These are phyloP conservation scores for Laguncularia racemosa DNA, from an alignment of 345 rosid species.

Conservation along the genomic window DNA sequence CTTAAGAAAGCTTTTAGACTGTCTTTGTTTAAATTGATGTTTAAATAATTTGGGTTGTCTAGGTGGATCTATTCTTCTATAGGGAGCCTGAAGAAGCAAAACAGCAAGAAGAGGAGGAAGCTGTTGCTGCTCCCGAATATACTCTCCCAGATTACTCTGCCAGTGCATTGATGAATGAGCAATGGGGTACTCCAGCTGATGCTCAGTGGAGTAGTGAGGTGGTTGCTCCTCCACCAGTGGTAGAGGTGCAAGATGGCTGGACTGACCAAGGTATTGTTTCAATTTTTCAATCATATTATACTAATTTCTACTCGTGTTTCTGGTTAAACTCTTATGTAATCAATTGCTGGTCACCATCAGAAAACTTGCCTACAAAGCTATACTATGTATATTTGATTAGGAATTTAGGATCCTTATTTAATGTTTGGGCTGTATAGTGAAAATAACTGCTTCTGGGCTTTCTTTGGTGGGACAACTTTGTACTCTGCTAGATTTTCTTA, in stretches of 20 bases:
- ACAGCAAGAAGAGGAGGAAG: constrained; percentile 55
- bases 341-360: too few species aligned
- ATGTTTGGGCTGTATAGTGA: too few species aligned
- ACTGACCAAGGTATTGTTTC: constrained; percentile 23
- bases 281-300: too few species aligned
- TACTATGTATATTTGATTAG: too few species aligned
- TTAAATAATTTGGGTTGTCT: constrained; percentile 6
- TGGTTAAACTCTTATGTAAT: too few species aligned
- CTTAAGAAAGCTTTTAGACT: constrained; percentile 1
- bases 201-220: constrained; percentile 55
- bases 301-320: too few species aligned
- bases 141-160: constrained; percentile 27
- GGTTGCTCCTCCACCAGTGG: constrained; percentile 42
- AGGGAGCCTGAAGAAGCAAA: constrained; percentile 74
- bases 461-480: too few species aligned
- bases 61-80: constrained; percentile 79
- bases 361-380: too few species aligned
- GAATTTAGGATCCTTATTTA: too few species aligned
- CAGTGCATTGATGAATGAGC: constrained; percentile 24
- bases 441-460: too few species aligned
- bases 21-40: neutral
- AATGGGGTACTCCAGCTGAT: constrained; percentile 51
- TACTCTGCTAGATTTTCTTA: too few species aligned
- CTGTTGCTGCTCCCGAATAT: constrained; percentile 32
- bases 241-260: constrained; percentile 46